These are phyloP conservation scores for Calonectria henricotiae DNA, from an alignment of 2,329 filamentous ascomycete genomes.

Conservation along the genomic window DNA sequence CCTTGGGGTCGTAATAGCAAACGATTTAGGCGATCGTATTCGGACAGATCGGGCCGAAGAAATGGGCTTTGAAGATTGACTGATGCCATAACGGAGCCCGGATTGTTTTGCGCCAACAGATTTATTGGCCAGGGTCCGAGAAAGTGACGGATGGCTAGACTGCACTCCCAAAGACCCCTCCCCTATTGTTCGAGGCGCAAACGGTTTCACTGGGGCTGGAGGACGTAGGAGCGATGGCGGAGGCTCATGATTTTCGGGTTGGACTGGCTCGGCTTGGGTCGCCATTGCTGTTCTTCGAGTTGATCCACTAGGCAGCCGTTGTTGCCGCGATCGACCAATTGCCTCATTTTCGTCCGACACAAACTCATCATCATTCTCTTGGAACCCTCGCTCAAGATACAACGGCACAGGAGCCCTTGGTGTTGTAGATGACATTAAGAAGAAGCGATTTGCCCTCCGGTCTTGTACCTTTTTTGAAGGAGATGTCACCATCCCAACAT, in stretches of 20 bases:
- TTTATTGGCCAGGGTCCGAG: slow-evolving; percentile 38
- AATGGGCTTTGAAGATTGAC: slow-evolving; percentile 33
- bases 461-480: slow-evolving; percentile 46
- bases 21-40: slow-evolving; percentile 48
- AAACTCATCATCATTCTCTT: slow-evolving; percentile 43
- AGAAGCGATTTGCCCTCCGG: slow-evolving; percentile 44
- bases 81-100: slow-evolving; percentile 38
- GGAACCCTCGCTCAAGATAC: slow-evolving; percentile 60
- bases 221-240: slow-evolving; percentile 29
- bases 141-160: slow-evolving; percentile 32
- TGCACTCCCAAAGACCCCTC: slow-evolving; percentile 35
- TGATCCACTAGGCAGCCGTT: slow-evolving; percentile 34
- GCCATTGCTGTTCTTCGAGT: slow-evolving; percentile 18
- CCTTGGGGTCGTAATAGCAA: slow-evolving; percentile 38
- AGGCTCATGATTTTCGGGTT: slow-evolving; percentile 24
- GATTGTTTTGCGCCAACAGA: slow-evolving; percentile 45
- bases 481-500: slow-evolving; percentile 43
- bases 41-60: slow-evolving; percentile 48
- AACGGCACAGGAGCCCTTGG: slow-evolving; percentile 62
- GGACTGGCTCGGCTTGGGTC: slow-evolving; percentile 18
- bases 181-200: slow-evolving; percentile 35
- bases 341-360: slow-evolving; percentile 20
- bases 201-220: slow-evolving; percentile 30
- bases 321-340: slow-evolving; percentile 26
- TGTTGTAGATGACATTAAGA: slow-evolving; percentile 60